Base-by-base conservation (phyloP, 2,329 filamentous ascomycete genomes). In the Aspergillus persii region DNA sequence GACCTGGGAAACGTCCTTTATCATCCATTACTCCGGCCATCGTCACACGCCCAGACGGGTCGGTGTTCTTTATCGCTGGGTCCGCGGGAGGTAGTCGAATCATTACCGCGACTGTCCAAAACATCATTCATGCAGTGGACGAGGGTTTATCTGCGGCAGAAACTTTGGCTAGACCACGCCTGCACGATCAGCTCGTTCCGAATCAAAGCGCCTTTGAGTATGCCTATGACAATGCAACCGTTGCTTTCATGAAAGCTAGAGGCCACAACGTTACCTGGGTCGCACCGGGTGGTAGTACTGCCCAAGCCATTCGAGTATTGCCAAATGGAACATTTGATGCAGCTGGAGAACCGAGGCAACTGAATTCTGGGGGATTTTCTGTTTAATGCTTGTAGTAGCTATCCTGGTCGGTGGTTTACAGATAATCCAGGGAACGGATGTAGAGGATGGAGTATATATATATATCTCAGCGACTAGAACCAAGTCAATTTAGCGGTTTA, bases 121-220 rank as follows among this genome's bases (percentile, higher is more conserved):
- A 87, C 44, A 77, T 92, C 4, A 88, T 90, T 77, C 84, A 91
- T 68, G 81, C 91, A 5, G 77, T 96, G 2, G 89, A 94, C 68
- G 82, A 86, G 62, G 79, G 80, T 12, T 79, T 87, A 74, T 84
- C 82, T 0, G 81, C 87, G 4, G 74, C 77, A 0, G 78, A 89
- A 53, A 89, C 91, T 0, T 79, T 96, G 12, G 80, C 79, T 0
- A 74, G 83, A 67, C 89, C 89, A 0, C 80, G 92, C 8, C 77
- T 96, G 26, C 92, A 96, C 69, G 91, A 96, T 70, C 92, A 96
- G 76, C 79, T 96, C 8, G 80, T 92, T 55, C 92, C 92, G 0
- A 88, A 92, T 66, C 76, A 77, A 52, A 83, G 87, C 1, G 78
- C 77, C 0, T 87, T 95, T 55, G 92, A 96, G 75, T 85, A 84